Percentiles rank a stretch among this genome's conserved stretches.
Evolutionary conservation across 306 rosid species (phyloP).

Genomic region (Dalbergia cochinchinensis): DNA sequence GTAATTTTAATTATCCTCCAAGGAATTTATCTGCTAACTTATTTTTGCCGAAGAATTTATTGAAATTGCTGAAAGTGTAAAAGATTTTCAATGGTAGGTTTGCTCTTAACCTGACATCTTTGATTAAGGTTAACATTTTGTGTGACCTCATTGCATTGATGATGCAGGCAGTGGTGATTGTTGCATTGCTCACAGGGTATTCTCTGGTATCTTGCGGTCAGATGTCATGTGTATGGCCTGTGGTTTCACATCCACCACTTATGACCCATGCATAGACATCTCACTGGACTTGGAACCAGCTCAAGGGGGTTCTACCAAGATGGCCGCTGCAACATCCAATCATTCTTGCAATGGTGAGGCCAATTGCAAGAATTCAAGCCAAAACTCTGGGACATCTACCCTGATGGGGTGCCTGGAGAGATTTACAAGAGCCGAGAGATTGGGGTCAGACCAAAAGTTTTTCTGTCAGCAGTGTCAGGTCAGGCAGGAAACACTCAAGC

Average conservation of each 20-base stretch:
- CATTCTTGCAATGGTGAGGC: constrained; percentile 74
- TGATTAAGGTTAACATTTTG: constrained; percentile 33
- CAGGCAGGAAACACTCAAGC: constrained; percentile 92
- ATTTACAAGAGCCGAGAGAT: constrained; percentile 89
- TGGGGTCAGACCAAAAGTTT: constrained; percentile 93
- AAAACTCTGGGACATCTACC: constrained; percentile 67
- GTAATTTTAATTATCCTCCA: constrained; percentile 2
- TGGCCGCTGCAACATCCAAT: constrained; percentile 58
- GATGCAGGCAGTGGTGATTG: constrained; percentile 90
- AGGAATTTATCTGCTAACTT: constrained; percentile 7
- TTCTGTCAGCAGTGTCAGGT: constrained; percentile 93
- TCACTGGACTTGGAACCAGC: constrained; percentile 89
- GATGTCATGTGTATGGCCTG: constrained; percentile 97
- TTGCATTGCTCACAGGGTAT: constrained; percentile 91
- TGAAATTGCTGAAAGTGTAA: constrained; percentile 23
- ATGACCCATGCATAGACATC: constrained; percentile 92
- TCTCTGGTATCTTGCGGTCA: constrained; percentile 91
- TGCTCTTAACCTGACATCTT: constrained; percentile 29
- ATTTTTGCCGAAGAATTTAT: constrained; percentile 14
- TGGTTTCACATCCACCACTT: constrained; percentile 96
- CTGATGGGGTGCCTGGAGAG: constrained; percentile 89
- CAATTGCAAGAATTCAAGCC: constrained; percentile 60
- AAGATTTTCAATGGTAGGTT: constrained; percentile 18
- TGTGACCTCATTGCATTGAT: constrained; percentile 47
- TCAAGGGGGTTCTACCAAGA: constrained; percentile 70